Base-by-base conservation (phyloP, 2,329 filamentous ascomycete species). In the Parasarocladium wereldwijsianum region DNA sequence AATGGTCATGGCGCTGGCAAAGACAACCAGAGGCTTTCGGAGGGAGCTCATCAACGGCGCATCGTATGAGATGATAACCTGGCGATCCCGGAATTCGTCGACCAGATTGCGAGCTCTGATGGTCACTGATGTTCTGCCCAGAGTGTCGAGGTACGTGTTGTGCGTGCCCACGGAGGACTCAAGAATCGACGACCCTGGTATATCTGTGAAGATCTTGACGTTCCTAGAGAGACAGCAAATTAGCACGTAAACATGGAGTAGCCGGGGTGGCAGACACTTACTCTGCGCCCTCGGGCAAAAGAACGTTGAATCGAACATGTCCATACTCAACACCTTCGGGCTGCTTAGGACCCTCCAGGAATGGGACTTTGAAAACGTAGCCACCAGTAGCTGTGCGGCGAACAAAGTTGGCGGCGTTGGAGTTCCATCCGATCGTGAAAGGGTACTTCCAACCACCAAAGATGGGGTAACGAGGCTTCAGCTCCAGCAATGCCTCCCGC, bases 371-470 rank as follows among this genome's bases (percentile, higher is more conserved):
- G 36, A 98, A 66, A 8, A 93, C 67, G 46, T 83, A 93, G n/a
- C 72, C 69, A 35, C 83, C 73, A 16, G 66, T 66, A 26, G 63
- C 58, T 24, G 69, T 63, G 42, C 63, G 70, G 43, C 83, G 76
- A 40, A 98, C 51, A 51, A 82, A 90, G 34, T 70, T 71, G 44
- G 73, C 73, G 17, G 92, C 65, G 40, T 93, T 74, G 31, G 81
- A 76, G 58, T 96, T 92, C 90, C 90, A 98, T 41, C 90, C 90
- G 34, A 96, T 76, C 35, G 80, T 83, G 63, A 96, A 98, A 40
- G 82, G 90, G 57, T 94, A 96, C 56, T 93, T 93, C 90, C 90
- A 98, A 36, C 83, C 85, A 36, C 90, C 90, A 45, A 94, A 98
- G 15, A 98, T 54, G n/a, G 90, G 90, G 54, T 93, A 98, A 31